Evolutionary conservation across 2,329 filamentous ascomycete genomes (phyloP).

Genomic region (Alternaria burnsii): DNA sequence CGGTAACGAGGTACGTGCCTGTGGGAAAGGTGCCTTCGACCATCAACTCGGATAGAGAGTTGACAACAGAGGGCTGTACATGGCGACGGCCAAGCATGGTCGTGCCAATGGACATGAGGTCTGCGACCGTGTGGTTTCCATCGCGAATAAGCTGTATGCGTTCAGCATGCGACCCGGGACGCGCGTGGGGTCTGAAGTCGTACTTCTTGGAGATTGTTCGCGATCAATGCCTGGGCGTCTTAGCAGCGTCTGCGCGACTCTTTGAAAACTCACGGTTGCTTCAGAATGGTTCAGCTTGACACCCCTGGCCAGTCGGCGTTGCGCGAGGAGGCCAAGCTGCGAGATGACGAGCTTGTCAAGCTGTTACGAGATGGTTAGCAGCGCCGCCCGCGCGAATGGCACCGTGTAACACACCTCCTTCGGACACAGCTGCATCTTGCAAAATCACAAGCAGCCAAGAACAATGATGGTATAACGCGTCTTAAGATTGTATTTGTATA

Average conservation of each 20-base stretch:
- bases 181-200: conserved; percentile 19
- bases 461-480: background rate
- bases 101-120: conserved; percentile 90
- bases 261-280: conserved; percentile 69
- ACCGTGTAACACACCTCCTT: conserved; percentile 43
- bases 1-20: conserved; percentile 92
- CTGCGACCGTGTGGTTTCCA: conserved; percentile 89
- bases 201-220: conserved; percentile 88
- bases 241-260: conserved; percentile 11
- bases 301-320: conserved; percentile 85
- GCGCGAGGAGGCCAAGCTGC: conserved; percentile 85
- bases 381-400: conserved; percentile 3
- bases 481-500: background rate
- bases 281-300: conserved; percentile 90
- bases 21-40: conserved; percentile 92
- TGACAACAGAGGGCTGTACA: conserved; percentile 82
- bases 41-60: conserved; percentile 83
- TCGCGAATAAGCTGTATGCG: conserved; percentile 80
- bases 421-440: conserved; percentile 49
- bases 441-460: conserved; percentile 3
- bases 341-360: conserved; percentile 96
- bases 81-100: conserved; percentile 94
- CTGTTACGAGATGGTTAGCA: conserved; percentile 59
- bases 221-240: conserved; percentile 74
- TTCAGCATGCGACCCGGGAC: conserved; percentile 32